Percentiles rank a stretch among this genome's conserved stretches.
These are phyloP conservation scores for Xerocomellus intermedius DNA, from an alignment of 768 basidiomycete genomes.

Conservation along the genomic window DNA sequence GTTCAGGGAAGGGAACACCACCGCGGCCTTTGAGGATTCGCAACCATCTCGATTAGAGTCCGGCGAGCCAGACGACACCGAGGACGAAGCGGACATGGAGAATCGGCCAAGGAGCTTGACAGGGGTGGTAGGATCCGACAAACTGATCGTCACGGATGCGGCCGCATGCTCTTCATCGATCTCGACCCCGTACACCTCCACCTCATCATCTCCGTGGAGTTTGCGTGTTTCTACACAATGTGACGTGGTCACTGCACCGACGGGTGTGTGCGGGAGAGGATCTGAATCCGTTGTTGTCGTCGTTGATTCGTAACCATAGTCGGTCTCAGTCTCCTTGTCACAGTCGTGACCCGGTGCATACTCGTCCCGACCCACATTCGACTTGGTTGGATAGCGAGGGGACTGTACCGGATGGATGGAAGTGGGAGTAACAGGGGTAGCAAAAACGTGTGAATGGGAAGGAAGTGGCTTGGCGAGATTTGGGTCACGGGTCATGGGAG, in stretches of 20 bases:
- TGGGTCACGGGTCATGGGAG: constrained; percentile 10
- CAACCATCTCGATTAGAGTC: neutral
- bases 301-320: constrained; percentile 27
- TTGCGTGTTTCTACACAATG: constrained; percentile 5
- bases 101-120: constrained; percentile 14
- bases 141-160: neutral
- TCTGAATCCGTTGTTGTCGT: constrained; percentile 29
- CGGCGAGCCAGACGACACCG: neutral
- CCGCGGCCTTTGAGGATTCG: constrained; percentile 10
- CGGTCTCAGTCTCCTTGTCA: constrained; percentile 24
- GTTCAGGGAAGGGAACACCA: constrained; percentile 28
- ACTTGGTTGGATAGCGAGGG: neutral
- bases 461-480: constrained; percentile 2
- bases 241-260: constrained; percentile 9
- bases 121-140: constrained; percentile 17
- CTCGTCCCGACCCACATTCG: constrained; percentile 5
- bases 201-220: constrained; percentile 17
- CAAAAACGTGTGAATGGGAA: constrained; percentile 5
- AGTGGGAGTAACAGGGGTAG: neutral
- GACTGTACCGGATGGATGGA: neutral
- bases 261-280: constrained; percentile 27
- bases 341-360: constrained; percentile 5
- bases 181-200: constrained; percentile 4
- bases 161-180: constrained; percentile 1
- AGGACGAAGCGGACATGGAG: constrained; percentile 7